Conservation (phyloP, 2,329 filamentous ascomycete species). For the Sarocladium strictum region DNA sequence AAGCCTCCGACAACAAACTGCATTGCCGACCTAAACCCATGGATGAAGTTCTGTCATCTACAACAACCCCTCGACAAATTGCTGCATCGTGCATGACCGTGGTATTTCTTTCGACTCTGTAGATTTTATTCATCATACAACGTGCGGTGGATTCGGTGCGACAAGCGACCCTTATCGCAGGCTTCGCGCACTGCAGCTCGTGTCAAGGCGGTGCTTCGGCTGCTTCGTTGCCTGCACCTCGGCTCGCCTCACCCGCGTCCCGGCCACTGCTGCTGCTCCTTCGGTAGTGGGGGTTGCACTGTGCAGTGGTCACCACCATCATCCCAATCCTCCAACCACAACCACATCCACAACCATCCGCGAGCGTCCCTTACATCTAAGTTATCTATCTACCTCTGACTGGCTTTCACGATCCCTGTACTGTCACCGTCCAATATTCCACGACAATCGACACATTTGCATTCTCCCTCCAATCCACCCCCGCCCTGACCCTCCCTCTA, state of each 20-base stretch:
- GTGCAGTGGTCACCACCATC: not conserved
- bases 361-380: not conserved
- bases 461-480: not conserved
- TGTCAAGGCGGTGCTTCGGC: slow-evolving; percentile 5
- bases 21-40: too few relatives aligned
- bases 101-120: too few relatives aligned
- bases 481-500: not conserved
- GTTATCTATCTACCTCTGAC: too few relatives aligned
- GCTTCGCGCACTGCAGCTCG: not conserved
- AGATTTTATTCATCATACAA: too few relatives aligned
- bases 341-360: too few relatives aligned
- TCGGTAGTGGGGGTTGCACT: too few relatives aligned
- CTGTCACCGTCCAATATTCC: not conserved
- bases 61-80: too few relatives aligned
- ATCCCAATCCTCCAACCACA: not conserved
- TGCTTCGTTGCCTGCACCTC: slow-evolving; percentile 4
- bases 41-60: too few relatives aligned
- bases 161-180: not conserved
- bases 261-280: not conserved
- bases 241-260: slow-evolving; percentile 6
- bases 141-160: too few relatives aligned
- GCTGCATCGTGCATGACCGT: too few relatives aligned
- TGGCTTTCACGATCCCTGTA: not conserved
- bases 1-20: too few relatives aligned
- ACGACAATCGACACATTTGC: not conserved